Conservation (phyloP, 164 flowering plant species). For the Euptelea pleiosperma region DNA sequence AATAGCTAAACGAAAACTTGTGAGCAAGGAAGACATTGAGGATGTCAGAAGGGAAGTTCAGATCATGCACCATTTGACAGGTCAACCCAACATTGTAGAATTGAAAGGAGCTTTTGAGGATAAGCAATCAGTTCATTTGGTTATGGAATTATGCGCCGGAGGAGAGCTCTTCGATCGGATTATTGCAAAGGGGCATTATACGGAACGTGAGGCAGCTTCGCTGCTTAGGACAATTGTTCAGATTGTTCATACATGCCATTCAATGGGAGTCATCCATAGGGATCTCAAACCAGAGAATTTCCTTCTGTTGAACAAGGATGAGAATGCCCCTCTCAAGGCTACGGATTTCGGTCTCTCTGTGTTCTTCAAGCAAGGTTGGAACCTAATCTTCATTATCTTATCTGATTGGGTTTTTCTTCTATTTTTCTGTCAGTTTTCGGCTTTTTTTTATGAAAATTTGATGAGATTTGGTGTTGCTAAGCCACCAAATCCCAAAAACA, state of each 20-base stretch:
- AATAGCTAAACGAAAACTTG: conserved; percentile 67
- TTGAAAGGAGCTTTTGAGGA: conserved; percentile 79
- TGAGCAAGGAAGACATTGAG: conserved; percentile 58
- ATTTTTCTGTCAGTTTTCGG: too few relatives aligned
- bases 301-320: conserved; percentile 54
- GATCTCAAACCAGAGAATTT: conserved; percentile 81
- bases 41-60: conserved; percentile 75
- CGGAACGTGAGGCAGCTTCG: conserved; percentile 62
- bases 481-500: too few relatives aligned
- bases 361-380: conserved; percentile 58
- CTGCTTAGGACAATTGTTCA: conserved; percentile 61
- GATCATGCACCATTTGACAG: conserved; percentile 74
- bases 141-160: conserved; percentile 82
- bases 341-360: conserved; percentile 74
- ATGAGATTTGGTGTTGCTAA: too few relatives aligned
- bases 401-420: background rate
- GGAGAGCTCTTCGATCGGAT: conserved; percentile 78
- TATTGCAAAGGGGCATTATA: conserved; percentile 65
- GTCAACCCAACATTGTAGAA: conserved; percentile 70
- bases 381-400: background rate
- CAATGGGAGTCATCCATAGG: conserved; percentile 71
- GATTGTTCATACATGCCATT: conserved; percentile 66
- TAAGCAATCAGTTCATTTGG: conserved; percentile 65
- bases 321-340: conserved; percentile 62
- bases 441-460: too few relatives aligned